phyloP scores from a whole-genome alignment of 2,329 filamentous ascomycete species.

The Ophiocordyceps camponoti-saundersi region DNA sequence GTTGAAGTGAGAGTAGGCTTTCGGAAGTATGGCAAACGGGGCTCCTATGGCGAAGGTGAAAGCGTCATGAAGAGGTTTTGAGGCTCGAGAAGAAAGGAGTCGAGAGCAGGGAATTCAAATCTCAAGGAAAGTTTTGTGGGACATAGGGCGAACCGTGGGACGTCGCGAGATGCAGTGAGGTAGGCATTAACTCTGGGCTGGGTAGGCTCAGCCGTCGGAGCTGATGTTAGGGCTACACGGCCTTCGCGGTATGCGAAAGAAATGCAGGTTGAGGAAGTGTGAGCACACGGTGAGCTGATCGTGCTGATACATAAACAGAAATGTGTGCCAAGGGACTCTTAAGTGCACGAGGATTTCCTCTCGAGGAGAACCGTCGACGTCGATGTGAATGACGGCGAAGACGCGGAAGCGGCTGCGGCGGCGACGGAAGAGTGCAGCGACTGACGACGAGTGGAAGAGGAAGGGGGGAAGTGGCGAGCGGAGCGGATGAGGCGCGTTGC shows the following conservation, averaged over 20 bases:
- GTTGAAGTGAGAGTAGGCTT: neutral
- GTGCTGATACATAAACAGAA: constrained; percentile 97
- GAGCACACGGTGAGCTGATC: constrained; percentile 77
- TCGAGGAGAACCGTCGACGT: neutral
- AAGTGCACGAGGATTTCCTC: constrained; percentile 10
- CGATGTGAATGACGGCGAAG: neutral
- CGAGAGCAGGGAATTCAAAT: constrained; percentile 34
- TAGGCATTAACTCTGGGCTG: constrained; percentile 38
- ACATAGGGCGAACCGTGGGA: constrained; percentile 36
- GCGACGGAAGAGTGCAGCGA: neutral
- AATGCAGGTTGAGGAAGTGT: constrained; percentile 92
- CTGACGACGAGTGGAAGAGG: neutral
- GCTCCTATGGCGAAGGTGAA: constrained; percentile 8
- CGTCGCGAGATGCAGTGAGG: constrained; percentile 28
- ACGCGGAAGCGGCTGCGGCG: neutral
- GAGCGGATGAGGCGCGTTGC: neutral
- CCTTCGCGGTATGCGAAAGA: constrained; percentile 92
- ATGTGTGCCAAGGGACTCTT: constrained; percentile 15
- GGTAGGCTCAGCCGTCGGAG: constrained; percentile 70
- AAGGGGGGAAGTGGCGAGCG: neutral
- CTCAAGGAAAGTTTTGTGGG: constrained; percentile 32
- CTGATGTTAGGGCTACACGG: constrained; percentile 78
- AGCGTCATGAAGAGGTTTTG: constrained; percentile 19
- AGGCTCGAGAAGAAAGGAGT: constrained; percentile 2
- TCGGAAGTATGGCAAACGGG: constrained; percentile 4